A percentile compares a stretch with the other conserved stretches of the same genome.
phyloP scores from a whole-genome alignment of 257 asterid genomes.

The Echium plantagineum region DNA sequence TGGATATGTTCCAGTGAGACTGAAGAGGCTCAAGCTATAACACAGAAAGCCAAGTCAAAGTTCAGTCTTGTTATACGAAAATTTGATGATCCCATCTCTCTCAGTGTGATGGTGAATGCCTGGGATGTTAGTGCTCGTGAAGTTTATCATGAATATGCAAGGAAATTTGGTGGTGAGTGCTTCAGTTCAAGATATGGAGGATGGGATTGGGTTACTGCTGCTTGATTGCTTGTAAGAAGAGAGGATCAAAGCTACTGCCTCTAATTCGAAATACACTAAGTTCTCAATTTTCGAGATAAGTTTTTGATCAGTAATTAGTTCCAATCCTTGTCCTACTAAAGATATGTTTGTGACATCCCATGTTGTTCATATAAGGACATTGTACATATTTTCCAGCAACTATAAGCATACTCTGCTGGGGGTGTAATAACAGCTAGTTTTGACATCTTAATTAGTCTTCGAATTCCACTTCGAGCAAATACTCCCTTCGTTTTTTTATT shows the following conservation, averaged over 20 bases:
- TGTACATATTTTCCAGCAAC: too few species aligned
- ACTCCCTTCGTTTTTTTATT: too few species aligned
- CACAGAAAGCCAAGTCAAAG: slow-evolving; percentile 28
- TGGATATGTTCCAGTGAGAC: slow-evolving; percentile 15
- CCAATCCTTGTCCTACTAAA: too few species aligned
- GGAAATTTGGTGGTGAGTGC: slow-evolving; percentile 36
- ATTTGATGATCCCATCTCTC: slow-evolving; percentile 24
- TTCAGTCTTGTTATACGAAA: slow-evolving; percentile 23
- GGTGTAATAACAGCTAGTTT: too few species aligned
- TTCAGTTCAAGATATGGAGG: slow-evolving; percentile 35
- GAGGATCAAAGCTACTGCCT: not conserved
- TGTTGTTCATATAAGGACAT: too few species aligned
- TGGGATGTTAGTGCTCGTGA: slow-evolving; percentile 38
- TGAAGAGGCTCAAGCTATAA: slow-evolving; percentile 25
- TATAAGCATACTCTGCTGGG: too few species aligned
- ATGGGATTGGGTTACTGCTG: slow-evolving; percentile 23
- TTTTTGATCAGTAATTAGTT: too few species aligned
- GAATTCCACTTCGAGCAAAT: too few species aligned
- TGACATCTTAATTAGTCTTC: too few species aligned
- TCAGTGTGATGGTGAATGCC: slow-evolving; percentile 33
- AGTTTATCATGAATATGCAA: slow-evolving; percentile 25
- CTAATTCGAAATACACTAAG: too few species aligned
- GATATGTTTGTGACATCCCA: too few species aligned
- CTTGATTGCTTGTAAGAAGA: not conserved
- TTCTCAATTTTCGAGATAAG: too few species aligned